Percentiles rank a stretch among this genome's conserved stretches.
phyloP scores from a whole-genome alignment of 495 filamentous ascomycete genomes.

The Aspergillus haitiensis region DNA sequence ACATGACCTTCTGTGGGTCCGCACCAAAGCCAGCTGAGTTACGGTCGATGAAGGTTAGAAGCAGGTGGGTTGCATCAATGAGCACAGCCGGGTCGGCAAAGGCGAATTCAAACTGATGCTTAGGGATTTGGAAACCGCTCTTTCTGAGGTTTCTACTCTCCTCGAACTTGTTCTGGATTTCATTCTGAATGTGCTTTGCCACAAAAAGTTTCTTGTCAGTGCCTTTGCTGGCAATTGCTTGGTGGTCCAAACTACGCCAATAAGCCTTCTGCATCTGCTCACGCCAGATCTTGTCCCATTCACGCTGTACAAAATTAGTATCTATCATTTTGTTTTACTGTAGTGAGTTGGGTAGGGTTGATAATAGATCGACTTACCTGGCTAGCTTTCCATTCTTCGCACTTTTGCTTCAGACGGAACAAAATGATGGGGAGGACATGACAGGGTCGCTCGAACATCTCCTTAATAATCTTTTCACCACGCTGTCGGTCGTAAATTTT shows the following conservation, averaged over 20 bases:
- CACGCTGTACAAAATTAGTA: slow-evolving; percentile 54
- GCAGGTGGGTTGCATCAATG: slow-evolving; percentile 74
- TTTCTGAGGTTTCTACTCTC: slow-evolving; percentile 70
- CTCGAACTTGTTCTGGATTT: slow-evolving; percentile 85
- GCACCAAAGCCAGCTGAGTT: slow-evolving; percentile 62
- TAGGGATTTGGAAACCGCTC: slow-evolving; percentile 57
- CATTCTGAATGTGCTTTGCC: slow-evolving; percentile 78
- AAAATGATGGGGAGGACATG: slow-evolving; percentile 84
- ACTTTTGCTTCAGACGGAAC: slow-evolving; percentile 84
- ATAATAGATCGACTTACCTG: slow-evolving; percentile 45
- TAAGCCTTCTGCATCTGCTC: slow-evolving; percentile 89
- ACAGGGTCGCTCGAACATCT: slow-evolving; percentile 78
- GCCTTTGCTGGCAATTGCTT: slow-evolving; percentile 79
- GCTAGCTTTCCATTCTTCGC: slow-evolving; percentile 94
- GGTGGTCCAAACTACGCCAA: slow-evolving; percentile 93
- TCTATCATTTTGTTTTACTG: neutral
- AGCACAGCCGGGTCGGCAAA: slow-evolving; percentile 79
- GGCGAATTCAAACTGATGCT: slow-evolving; percentile 70
- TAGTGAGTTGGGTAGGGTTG: too few relatives aligned
- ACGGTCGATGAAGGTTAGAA: slow-evolving; percentile 72
- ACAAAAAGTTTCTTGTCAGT: slow-evolving; percentile 88
- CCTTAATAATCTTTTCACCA: slow-evolving; percentile 75
- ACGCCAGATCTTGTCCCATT: slow-evolving; percentile 99
- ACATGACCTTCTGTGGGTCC: slow-evolving; percentile 73
- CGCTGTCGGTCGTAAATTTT: slow-evolving; percentile 93